Evolutionary conservation across 176 grass and related monocot species (phyloP), one percentile per base, ranked within the genome.

Genomic region (Zizania latifolia): DNA sequence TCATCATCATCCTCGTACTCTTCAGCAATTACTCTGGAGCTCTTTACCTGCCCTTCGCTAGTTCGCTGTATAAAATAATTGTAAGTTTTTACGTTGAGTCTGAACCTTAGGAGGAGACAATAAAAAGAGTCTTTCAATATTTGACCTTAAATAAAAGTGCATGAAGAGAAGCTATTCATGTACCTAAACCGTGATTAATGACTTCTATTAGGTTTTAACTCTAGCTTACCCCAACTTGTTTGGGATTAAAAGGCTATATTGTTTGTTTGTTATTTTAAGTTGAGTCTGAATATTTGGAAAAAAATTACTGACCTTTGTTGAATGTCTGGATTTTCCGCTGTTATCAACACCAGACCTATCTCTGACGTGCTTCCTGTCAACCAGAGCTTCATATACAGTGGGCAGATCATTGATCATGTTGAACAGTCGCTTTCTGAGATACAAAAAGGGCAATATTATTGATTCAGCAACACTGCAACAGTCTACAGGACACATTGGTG

Each of bases 351-450:
- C 90, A 62, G 83, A 68, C 43, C 68, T 86, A 69, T 93, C 90
- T 78, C 79, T 87, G 22, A 64, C n/a, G 10, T 84, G 87, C 68
- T 86, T 89, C 68, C 84, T 90, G 51, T 77, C 87, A 48, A 44
- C 68, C n/a, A 90, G 71, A 38, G 75, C 58, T 84, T 93, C 90
- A 71, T 69, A 90, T 14, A 93, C 83, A 39, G 81, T 87, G 14
- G 90, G 84, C 14, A 67, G 77, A 65, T 93, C 90, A 23, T 89
- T 93, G 79, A 93, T 87, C 90, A 93, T 44, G 76, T 51, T 83
- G 70, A 90, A 93, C 57, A 93, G 82, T 4, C 90, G 83, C 72
- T 93, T 93, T 83, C 90, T 93, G 84, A 5, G n/a, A 70, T 4
- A 80, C 1, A 65, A 65, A 84, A 50, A 53, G 29, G 13, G 19